Evolutionary conservation across 2,329 filamentous ascomycete genomes (phyloP), one percentile per base, ranked within the genome.

Genomic region (Colletotrichum musicola): DNA sequence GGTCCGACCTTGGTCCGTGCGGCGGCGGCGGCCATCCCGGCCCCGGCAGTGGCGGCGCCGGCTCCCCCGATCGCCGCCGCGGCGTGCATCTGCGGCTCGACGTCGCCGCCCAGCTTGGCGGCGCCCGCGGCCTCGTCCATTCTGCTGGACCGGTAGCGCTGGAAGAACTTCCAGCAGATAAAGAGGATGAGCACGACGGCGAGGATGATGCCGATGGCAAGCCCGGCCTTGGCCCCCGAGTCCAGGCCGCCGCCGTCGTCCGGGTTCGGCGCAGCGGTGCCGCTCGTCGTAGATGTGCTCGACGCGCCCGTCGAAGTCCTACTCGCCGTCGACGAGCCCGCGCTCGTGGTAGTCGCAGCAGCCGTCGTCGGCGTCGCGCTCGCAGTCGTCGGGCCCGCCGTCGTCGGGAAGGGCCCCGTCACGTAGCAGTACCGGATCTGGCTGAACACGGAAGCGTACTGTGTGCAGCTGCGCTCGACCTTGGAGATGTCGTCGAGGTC

Each of bases 391-490:
- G 66, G 54, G 2, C 35, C 20, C 1, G 66, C 18, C 6, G 50
- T 30, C 3, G 66, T 57, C 18, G 66, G 66, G 2, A 38, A 18
- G 0, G 62, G 62, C 2, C 66, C 66, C 0, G 66, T 69, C 4
- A 69, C 66, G 35, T 69, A 69, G 44, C 66, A 69, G 13, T 69
- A 56, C n/a, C 66, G 49, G 7, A 69, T 61, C 6, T 50, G 56
- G 7, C 22, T 51, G 7, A 69, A 47, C 3, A 69, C 18, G 1
- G 66, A 69, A 0, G 40, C 42, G 3, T 69, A 69, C 22, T 69
- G 66, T 0, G 66, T 69, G 50, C 66, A 69, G 62, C 66, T 69
- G 30, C 47, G 40, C 20, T 65, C 62, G 4, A 69, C n/a, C 35
- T 56, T 69, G 7, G 66, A 60, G 2, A 69, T 69, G 30, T 69